Base-by-base conservation (phyloP, 192 early-diverging fungal species). In the Mortierella claussenii region DNA sequence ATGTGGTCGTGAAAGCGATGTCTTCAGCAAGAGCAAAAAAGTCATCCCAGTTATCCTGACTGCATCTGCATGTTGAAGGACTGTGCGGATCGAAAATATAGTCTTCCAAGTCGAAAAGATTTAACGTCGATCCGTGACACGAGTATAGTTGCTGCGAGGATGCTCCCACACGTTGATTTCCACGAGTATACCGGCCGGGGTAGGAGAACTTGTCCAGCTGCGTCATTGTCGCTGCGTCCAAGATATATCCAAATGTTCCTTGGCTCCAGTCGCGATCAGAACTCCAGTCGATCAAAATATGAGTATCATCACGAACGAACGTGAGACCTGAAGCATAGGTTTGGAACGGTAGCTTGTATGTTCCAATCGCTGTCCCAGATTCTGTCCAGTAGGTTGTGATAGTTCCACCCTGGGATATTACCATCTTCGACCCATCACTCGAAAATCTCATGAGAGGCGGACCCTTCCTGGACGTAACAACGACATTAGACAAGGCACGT, bases 371-470 rank as follows among this genome's bases (percentile, higher is more conserved):
- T 57, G 55, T 43, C 17, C 55, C 55, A 27, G 55, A 57, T 43
- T 20, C 40, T 43, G 55, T 57, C 55, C 55, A 57, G 55, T 57
- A 57, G 3, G 34, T 57, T 21, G 40, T 57, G 42, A 57, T 57
- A 24, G 55, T 57, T 3, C 31, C 24, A 20, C 42, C 55, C 10
- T 44, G 42, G 23, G 36, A 43, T 57, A 57, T 26, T 43, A 40
- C 55, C 11, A 57, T 21, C 55, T 43, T 57, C 30, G 23, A 43
- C 34, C 37, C 55, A 21, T 57, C 55, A 23, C 55, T 57, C 18
- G 55, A 57, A 31, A 57, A 43, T 20, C 6, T 27, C 4, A 40
- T 20, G 10, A 43, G 21, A 57, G 4, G 26, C 21, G 26, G 37
- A 28, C 23, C 40, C 9, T 43, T 40, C 40, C 2, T 43, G 4